Percentiles rank a stretch among this genome's conserved stretches.
Evolutionary conservation across 176 grass and related monocot species (phyloP).

Genomic region (Aechmea fasciata): DNA sequence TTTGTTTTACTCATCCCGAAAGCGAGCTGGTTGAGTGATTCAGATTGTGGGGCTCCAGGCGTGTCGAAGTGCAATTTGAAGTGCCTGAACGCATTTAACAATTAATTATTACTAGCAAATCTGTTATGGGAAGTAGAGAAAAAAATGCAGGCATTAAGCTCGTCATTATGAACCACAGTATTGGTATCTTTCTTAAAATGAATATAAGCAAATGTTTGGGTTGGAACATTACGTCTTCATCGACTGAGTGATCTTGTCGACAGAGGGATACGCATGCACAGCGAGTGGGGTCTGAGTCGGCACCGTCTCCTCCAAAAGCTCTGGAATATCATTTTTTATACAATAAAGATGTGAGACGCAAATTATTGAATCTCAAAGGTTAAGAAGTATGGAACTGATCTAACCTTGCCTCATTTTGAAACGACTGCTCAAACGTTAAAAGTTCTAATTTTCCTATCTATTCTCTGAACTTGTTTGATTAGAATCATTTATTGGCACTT

Average conservation of each 20-base stretch:
- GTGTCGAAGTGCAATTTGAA: slow-evolving; percentile 81
- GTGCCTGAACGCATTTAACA: slow-evolving; percentile 34
- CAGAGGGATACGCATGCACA: slow-evolving; percentile 16
- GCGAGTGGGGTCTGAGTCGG: slow-evolving; percentile 54
- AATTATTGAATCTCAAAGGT: neutral
- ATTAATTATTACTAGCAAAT: neutral
- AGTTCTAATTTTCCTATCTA: too few relatives aligned
- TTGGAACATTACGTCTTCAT: slow-evolving; percentile 50
- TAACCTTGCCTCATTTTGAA: too few relatives aligned
- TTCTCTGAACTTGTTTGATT: too few relatives aligned
- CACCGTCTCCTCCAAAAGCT: slow-evolving; percentile 65
- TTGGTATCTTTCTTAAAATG: neutral
- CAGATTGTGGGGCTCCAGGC: slow-evolving; percentile 41
- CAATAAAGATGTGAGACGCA: neutral
- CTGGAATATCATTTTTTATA: slow-evolving; percentile 29
- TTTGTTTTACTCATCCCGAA: slow-evolving; percentile 43
- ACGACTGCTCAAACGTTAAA: too few relatives aligned
- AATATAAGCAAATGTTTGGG: neutral
- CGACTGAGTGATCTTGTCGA: slow-evolving; percentile 45
- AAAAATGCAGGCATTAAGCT: neutral
- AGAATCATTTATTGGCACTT: too few relatives aligned
- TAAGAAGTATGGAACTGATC: too few relatives aligned
- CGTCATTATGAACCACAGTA: neutral
- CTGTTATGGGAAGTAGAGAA: too few relatives aligned
- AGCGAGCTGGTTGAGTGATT: slow-evolving; percentile 59